phyloP scores from a whole-genome alignment of 2,329 filamentous ascomycete genomes.

The Triangularia setosa region DNA sequence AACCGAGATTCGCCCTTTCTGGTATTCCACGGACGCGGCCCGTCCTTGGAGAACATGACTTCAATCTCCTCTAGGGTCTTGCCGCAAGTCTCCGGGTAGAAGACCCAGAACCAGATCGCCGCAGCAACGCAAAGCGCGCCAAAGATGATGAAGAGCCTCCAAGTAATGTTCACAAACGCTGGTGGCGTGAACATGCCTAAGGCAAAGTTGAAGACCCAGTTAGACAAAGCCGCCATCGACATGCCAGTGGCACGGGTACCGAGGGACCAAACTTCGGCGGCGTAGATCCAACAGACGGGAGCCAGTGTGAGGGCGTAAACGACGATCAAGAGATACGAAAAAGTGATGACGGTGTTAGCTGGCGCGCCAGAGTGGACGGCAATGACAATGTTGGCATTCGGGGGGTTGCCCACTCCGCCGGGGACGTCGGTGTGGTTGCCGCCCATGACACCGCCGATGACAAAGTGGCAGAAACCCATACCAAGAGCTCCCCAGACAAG shows the following conservation, averaged over 20 bases:
- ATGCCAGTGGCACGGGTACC: conserved; percentile 58
- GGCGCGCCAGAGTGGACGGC: conserved; percentile 44
- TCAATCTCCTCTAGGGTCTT: conserved; percentile 42
- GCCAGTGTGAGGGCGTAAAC: conserved; percentile 62
- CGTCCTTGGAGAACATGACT: conserved; percentile 32
- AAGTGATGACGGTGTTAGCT: conserved; percentile 61
- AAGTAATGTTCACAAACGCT: conserved; percentile 55
- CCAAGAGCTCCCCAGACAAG: conserved; percentile 25
- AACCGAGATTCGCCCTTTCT: conserved; percentile 29
- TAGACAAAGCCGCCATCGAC: conserved; percentile 52
- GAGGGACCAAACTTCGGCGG: conserved; percentile 60
- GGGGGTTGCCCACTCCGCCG: conserved; percentile 30
- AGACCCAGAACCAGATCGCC: conserved; percentile 34
- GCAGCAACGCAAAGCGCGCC: conserved; percentile 35
- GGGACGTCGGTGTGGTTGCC: conserved; percentile 33
- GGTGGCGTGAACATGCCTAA: conserved; percentile 56
- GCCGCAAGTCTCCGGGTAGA: conserved; percentile 38
- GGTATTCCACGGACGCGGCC: conserved; percentile 39
- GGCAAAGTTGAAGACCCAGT: conserved; percentile 53
- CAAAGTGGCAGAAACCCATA: conserved; percentile 35
- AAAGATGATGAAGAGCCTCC: conserved; percentile 44
- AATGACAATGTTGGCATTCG: conserved; percentile 48
- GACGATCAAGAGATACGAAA: conserved; percentile 61
- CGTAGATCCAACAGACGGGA: conserved; percentile 63
- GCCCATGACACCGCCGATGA: conserved; percentile 43